Evolutionary conservation across 2,329 filamentous ascomycete genomes (phyloP), one percentile per base, ranked within the genome.

Genomic region (Didymella sp.): DNA sequence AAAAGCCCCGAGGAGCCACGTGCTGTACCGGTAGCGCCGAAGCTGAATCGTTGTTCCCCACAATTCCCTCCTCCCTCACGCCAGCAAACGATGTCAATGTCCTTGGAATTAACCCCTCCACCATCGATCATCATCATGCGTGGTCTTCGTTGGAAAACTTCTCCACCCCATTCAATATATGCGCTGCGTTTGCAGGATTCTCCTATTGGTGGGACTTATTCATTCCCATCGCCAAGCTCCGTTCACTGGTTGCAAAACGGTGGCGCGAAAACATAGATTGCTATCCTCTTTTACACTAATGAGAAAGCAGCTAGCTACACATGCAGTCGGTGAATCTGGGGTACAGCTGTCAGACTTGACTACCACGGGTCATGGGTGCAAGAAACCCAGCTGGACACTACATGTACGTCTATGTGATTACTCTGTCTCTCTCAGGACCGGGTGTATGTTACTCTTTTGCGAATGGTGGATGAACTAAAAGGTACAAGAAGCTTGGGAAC

Each of bases 121-220:
- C 8, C 40, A 33, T 40, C 33, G 19, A 50, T 50, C 27, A 28
- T 37, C 25, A 30, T 45, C 25, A 50, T 24, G 22, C 38, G 9
- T 28, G 17, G 17, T 50, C 4, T n/a, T 2, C 11, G 6, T 13
- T 37, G 31, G 19, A 15, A 4, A 24, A 35, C 17, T 5, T n/a
- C 13, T n/a, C 44, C 40, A 33, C 8, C 6, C 33, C 15, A 17
- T 37, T 13, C 22, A 54, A 46, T 58, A n/a, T 49, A 51, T 25
- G n/a, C 19, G 35, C 12, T 47, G 41, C 35, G 50, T 35, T 46
- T 43, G 35, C 27, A 31, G 2, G 47, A 60, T 63, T 44, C 41
- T 64, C 62, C 60, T 45, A 68, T 69, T 69, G 65, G 67, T 66
- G 65, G 66, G 61, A 57, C 56, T 64, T 64, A 33, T 52, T 33